Conservation (phyloP, 345 rosid genomes). For the Limnanthes douglasii region DNA sequence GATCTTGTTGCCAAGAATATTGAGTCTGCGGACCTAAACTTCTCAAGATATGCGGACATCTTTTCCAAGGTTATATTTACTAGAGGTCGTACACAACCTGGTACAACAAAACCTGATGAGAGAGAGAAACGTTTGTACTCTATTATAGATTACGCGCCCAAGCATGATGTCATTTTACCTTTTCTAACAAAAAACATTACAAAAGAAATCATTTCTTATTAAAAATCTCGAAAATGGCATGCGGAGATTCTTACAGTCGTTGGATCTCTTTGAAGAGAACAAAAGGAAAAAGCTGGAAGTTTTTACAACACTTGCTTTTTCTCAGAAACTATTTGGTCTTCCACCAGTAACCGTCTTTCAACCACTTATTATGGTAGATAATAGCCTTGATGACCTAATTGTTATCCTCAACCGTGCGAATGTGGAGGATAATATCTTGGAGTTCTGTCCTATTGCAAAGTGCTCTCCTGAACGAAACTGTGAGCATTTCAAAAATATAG, state of each 20-base stretch:
- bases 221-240: conserved; percentile 78
- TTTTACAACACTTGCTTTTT: conserved; percentile 75
- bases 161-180: conserved; percentile 46
- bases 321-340: conserved; percentile 73
- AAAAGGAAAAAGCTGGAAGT: conserved; percentile 76
- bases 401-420: conserved; percentile 60
- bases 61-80: conserved; percentile 66
- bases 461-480: conserved; percentile 56
- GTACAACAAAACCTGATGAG: conserved; percentile 76
- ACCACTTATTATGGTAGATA: conserved; percentile 64
- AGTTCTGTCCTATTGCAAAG: conserved; percentile 50
- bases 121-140: conserved; percentile 74
- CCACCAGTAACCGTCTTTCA: conserved; percentile 81
- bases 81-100: conserved; percentile 79
- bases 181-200: conserved; percentile 61
- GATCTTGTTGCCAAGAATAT: too few relatives aligned
- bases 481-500: conserved; percentile 83
- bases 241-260: conserved; percentile 60
- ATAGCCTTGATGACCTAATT: conserved; percentile 69
- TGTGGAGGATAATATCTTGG: conserved; percentile 58
- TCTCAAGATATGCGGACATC: too few relatives aligned
- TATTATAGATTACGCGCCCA: conserved; percentile 54
- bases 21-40: too few relatives aligned
- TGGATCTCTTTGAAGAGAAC: conserved; percentile 85
- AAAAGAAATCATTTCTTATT: conserved; percentile 67